Evolutionary conservation across 768 basidiomycete species (phyloP), one percentile per base, ranked within the genome.

Genomic region (Trametes punicea): DNA sequence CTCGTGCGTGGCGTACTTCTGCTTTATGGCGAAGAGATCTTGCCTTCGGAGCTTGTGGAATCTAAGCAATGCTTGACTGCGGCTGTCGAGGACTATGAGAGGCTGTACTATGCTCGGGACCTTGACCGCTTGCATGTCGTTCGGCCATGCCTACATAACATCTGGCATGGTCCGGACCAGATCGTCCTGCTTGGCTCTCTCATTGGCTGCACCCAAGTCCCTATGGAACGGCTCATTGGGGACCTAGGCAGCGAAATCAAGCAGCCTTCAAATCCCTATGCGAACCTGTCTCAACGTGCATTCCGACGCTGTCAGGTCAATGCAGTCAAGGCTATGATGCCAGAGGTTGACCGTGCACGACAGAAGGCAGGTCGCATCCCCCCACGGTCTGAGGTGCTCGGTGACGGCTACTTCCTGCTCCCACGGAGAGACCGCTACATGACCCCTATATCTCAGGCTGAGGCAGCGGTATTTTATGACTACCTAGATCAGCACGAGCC

Each of bases 31-130:
- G 47, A 51, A 8, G 25, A 0, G 0, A 68, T 70, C 18, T 13
- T 45, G 25, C 4, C 9, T 0, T 38, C 52, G 9, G 44, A 67
- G 11, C 42, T 74, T 3, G 10, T 23, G 11, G 25, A 60, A 2
- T 71, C 67, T 0, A 67, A 74, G 15, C 6, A n/a, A 0, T 40
- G 55, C 0, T 51, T 76, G 10, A n/a, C 60, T 0, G 30, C 62
- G 13, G 76, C 72, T 51, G 51, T 57, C 1, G 29, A 47, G 3
- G 71, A 77, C 16, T 77, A 65, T 59, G 73, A 77, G 56, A 15
- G 47, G 1, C 47, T 74, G 0, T 77, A 76, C 55, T 67, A 64
- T 42, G 69, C 71, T 25, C 67, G 62, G 0, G 30, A 53, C 6
- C 3, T 42, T 31, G 63, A 20, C 15, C 62, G 26, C 4, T 38